Conservation (phyloP, 768 basidiomycete genomes). For the Podaxis pistillaris region DNA sequence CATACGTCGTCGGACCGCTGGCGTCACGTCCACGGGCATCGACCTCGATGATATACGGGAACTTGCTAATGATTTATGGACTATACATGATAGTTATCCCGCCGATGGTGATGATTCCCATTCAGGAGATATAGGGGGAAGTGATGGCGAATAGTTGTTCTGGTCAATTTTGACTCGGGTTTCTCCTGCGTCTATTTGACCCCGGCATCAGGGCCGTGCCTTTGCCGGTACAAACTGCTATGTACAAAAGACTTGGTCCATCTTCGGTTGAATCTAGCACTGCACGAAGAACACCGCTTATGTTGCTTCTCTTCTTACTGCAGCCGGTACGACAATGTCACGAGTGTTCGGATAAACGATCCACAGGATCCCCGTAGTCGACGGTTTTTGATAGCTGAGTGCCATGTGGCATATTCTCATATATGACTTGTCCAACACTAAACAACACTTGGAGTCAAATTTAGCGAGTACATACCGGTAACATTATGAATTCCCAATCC, state of each 20-base stretch:
- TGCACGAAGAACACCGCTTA: not conserved
- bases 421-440: not conserved
- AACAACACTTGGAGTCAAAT: too few relatives aligned
- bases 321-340: not conserved
- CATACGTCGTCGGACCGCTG: slow-evolving; percentile 35
- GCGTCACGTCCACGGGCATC: slow-evolving; percentile 35
- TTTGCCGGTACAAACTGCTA: too few relatives aligned
- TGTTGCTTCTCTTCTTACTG: not conserved
- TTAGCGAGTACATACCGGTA: too few relatives aligned
- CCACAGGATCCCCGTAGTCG: not conserved
- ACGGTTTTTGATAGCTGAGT: not conserved
- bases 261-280: not conserved
- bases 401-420: not conserved
- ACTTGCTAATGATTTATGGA: slow-evolving; percentile 58
- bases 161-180: not conserved
- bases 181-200: slow-evolving; percentile 8
- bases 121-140: slow-evolving; percentile 19
- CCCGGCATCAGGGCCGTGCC: not conserved
- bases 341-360: not conserved
- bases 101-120: slow-evolving; percentile 26
- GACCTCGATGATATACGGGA: slow-evolving; percentile 59
- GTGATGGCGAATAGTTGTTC: slow-evolving; percentile 17
- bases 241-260: not conserved
- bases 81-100: slow-evolving; percentile 46
- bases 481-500: not conserved